These are phyloP conservation scores for Coniella lustricola DNA, from an alignment of 2,329 filamentous ascomycete species.

Conservation along the genomic window DNA sequence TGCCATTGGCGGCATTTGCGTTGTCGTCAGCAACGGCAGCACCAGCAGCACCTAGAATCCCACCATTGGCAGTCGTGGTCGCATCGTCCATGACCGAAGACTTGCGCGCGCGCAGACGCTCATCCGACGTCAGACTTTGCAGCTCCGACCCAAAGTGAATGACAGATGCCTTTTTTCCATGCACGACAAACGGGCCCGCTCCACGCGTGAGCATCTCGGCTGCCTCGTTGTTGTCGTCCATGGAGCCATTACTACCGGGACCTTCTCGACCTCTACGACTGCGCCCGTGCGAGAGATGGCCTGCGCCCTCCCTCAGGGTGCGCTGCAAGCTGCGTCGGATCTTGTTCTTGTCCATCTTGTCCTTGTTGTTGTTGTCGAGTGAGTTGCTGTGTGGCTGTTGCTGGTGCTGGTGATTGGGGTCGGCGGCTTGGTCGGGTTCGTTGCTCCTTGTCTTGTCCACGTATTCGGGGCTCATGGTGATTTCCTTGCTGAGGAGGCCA, in stretches of 20 bases:
- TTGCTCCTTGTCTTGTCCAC: conserved; percentile 32
- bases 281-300: conserved; percentile 58
- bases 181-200: conserved; percentile 86
- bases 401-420: conserved; percentile 19
- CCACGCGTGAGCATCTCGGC: conserved; percentile 66
- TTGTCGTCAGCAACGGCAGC: neutral
- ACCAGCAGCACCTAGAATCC: conserved; percentile 16
- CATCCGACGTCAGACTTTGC: conserved; percentile 68
- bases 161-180: conserved; percentile 96
- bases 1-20: too few species aligned
- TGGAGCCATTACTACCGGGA: conserved; percentile 50
- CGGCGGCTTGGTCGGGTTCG: conserved; percentile 34
- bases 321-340: conserved; percentile 83
- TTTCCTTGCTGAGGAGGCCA: conserved; percentile 49
- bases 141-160: conserved; percentile 95
- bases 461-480: conserved; percentile 35
- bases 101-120: conserved; percentile 60
- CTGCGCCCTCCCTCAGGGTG: conserved; percentile 75
- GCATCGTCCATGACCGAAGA: conserved; percentile 28
- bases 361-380: conserved; percentile 42
- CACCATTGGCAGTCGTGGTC: conserved; percentile 4
- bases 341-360: conserved; percentile 55
- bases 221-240: conserved; percentile 48
- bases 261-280: conserved; percentile 73
- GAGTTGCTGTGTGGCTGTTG: conserved; percentile 17